Evolutionary conservation across 2,329 filamentous ascomycete species (phyloP).

Genomic region (Mariannaea elegans): DNA sequence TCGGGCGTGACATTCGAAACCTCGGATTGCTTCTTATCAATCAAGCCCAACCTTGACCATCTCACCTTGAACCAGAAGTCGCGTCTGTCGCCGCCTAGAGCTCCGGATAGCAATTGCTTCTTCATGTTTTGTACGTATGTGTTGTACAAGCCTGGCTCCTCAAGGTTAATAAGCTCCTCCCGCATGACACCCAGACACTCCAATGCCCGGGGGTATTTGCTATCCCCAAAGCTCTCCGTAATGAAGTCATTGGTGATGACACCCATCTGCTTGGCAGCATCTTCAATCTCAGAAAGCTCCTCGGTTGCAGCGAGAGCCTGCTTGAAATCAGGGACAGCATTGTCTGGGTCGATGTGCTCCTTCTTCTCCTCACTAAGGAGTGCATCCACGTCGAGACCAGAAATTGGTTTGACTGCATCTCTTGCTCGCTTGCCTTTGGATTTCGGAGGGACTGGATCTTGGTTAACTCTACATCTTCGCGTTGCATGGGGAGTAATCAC

Average conservation of each 20-base stretch:
- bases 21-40: conserved; percentile 71
- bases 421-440: conserved; percentile 76
- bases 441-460: conserved; percentile 74
- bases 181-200: conserved; percentile 83
- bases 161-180: conserved; percentile 77
- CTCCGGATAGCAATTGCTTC: conserved; percentile 71
- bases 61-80: conserved; percentile 86
- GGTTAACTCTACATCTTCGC: conserved; percentile 25
- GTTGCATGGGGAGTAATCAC: conserved; percentile 48
- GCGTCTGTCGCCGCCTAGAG: conserved; percentile 77
- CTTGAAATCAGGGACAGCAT: conserved; percentile 91
- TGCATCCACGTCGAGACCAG: conserved; percentile 85
- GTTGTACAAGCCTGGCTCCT: conserved; percentile 82
- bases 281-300: conserved; percentile 68
- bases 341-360: conserved; percentile 64
- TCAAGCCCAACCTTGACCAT: conserved; percentile 73
- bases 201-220: conserved; percentile 75
- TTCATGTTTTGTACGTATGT: conserved; percentile 77
- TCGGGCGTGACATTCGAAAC: conserved; percentile 73
- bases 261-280: conserved; percentile 79
- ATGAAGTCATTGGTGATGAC: conserved; percentile 75
- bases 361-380: conserved; percentile 71
- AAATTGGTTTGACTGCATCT: conserved; percentile 82
- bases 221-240: conserved; percentile 76
- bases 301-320: conserved; percentile 72